These are phyloP conservation scores for Glycine tomentella DNA, from an alignment of 306 rosid genomes.

Conservation along the genomic window DNA sequence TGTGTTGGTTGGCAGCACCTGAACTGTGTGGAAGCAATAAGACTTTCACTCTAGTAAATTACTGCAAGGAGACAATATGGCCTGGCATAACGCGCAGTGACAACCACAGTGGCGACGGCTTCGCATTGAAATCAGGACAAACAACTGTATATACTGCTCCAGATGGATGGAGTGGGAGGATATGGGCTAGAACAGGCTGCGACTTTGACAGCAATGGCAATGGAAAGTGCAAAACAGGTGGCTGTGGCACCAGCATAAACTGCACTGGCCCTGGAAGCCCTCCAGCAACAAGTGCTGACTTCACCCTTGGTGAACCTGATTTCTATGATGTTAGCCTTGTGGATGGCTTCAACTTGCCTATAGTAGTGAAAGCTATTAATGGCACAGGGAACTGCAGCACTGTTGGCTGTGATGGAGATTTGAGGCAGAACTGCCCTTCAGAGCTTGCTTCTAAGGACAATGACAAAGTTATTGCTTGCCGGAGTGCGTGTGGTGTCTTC, in stretches of 20 bases:
- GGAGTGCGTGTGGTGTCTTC: conserved; percentile 65
- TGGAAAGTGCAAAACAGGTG: conserved; percentile 68
- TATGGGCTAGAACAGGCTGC: conserved; percentile 74
- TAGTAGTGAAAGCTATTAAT: conserved; percentile 57
- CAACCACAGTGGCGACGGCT: conserved; percentile 59
- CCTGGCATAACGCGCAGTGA: conserved; percentile 63
- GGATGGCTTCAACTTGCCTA: conserved; percentile 74
- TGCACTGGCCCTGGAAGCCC: conserved; percentile 61
- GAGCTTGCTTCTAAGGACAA: conserved; percentile 51
- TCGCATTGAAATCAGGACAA: conserved; percentile 55
- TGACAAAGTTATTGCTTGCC: conserved; percentile 58
- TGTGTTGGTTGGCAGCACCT: conserved; percentile 45
- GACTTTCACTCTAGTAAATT: conserved; percentile 60
- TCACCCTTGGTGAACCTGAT: conserved; percentile 58
- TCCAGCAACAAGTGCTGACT: conserved; percentile 64
- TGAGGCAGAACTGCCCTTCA: conserved; percentile 63
- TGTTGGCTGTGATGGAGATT: conserved; percentile 66
- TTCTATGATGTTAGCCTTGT: conserved; percentile 73
- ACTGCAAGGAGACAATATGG: conserved; percentile 74
- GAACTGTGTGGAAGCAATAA: conserved; percentile 45
- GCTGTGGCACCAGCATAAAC: conserved; percentile 58
- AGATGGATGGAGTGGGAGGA: conserved; percentile 61
- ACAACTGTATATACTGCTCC: conserved; percentile 58
- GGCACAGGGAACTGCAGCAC: conserved; percentile 67
- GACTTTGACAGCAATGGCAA: conserved; percentile 60